A percentile compares a stretch with the other conserved stretches of the same genome.
Conservation (phyloP, 2,329 filamentous ascomycete genomes). For the Penicillium sp. region DNA sequence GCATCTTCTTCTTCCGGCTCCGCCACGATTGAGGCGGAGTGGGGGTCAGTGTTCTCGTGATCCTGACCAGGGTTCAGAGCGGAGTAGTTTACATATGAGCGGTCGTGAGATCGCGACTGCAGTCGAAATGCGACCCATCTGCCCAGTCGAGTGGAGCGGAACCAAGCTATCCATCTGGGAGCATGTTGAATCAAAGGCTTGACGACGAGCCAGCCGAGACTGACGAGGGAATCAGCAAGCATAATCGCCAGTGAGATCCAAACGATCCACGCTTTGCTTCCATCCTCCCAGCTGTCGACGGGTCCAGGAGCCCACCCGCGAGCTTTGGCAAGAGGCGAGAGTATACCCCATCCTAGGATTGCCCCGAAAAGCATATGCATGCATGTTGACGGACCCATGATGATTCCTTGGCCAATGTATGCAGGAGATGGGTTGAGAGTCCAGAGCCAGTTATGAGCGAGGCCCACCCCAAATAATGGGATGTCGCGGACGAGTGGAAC, state of each 20-base stretch:
- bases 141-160: slow-evolving; percentile 32
- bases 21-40: slow-evolving; percentile 3
- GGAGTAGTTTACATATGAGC: slow-evolving; percentile 34
- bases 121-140: slow-evolving; percentile 27
- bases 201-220: slow-evolving; percentile 74
- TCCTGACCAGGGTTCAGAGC: slow-evolving; percentile 20
- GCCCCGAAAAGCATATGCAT: slow-evolving; percentile 94
- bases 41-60: slow-evolving; percentile 2
- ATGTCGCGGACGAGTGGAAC: slow-evolving; percentile 79
- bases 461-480: slow-evolving; percentile 76
- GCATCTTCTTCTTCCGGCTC: slow-evolving; percentile 68
- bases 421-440: slow-evolving; percentile 95
- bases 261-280: slow-evolving; percentile 98
- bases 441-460: slow-evolving; percentile 87
- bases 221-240: slow-evolving; percentile 89
- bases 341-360: slow-evolving; percentile 81
- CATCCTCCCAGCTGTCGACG: slow-evolving; percentile 84
- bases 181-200: slow-evolving; percentile 60
- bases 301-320: slow-evolving; percentile 86
- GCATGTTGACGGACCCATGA: slow-evolving; percentile 95
- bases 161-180: slow-evolving; percentile 33
- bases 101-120: slow-evolving; percentile 14
- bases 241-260: slow-evolving; percentile 97
- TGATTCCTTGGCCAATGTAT: slow-evolving; percentile 95
- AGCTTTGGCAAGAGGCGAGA: slow-evolving; percentile 84